Evolutionary conservation across 176 grass and related monocot genomes (phyloP).

Genomic region (Avena atlantica): DNA sequence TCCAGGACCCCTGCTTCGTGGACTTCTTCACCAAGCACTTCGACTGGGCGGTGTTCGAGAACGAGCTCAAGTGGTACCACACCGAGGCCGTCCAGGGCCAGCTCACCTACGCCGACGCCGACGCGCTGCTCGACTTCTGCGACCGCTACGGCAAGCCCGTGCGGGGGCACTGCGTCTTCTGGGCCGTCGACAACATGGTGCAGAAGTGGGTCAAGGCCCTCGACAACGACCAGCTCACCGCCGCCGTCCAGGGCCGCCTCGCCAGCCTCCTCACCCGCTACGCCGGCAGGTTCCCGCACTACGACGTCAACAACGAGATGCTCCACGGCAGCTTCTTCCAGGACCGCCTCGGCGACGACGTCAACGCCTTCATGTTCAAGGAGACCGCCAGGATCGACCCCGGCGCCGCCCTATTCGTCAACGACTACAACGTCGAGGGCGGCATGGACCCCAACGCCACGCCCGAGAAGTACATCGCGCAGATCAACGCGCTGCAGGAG

Average conservation of each 20-base stretch:
- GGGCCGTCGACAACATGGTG: constrained; percentile 61
- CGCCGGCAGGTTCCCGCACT: constrained; percentile 70
- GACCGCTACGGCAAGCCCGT: constrained; percentile 46
- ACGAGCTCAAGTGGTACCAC: constrained; percentile 95
- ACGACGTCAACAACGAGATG: constrained; percentile 96
- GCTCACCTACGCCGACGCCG: constrained; percentile 70
- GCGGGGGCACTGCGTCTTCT: constrained; percentile 83
- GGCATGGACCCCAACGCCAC: constrained; percentile 58
- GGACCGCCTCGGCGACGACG: constrained; percentile 61
- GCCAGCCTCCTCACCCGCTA: constrained; percentile 71
- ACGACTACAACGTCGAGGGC: constrained; percentile 78
- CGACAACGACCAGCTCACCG: constrained; percentile 29
- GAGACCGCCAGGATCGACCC: constrained; percentile 53
- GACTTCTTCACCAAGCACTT: constrained; percentile 75
- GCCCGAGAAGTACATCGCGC: constrained; percentile 74
- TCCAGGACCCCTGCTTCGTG: constrained; percentile 65
- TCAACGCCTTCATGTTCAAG: constrained; percentile 68
- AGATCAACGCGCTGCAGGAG: constrained; percentile 59
- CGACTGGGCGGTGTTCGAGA: constrained; percentile 79
- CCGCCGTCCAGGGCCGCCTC: constrained; percentile 58
- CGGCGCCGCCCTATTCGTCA: constrained; percentile 68
- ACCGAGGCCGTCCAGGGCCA: constrained; percentile 66
- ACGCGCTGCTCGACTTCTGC: constrained; percentile 75
- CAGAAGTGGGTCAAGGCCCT: constrained; percentile 65
- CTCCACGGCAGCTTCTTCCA: constrained; percentile 70